Conservation (phyloP, 1,284 basidiomycete species). For the Microbotryomycetes sp. region DNA sequence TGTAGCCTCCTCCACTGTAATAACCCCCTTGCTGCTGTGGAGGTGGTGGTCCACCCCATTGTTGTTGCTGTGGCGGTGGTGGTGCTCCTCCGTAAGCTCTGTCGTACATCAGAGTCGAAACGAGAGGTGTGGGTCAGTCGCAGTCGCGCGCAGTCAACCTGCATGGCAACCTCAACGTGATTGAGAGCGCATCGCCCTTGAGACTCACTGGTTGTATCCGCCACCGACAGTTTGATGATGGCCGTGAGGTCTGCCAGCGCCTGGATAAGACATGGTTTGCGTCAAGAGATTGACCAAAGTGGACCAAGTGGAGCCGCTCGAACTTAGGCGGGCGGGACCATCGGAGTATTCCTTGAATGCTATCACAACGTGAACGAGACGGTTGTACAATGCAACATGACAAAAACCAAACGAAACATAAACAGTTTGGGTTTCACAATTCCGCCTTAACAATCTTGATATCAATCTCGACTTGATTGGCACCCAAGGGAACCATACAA, state of each 20-base stretch:
- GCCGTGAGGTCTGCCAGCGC: slow-evolving; percentile 12
- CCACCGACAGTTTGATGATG: slow-evolving; percentile 6
- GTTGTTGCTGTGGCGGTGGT: slow-evolving; percentile 4
- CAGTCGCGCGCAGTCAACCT: too few relatives aligned
- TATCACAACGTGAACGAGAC: too few relatives aligned
- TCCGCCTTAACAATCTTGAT: background rate
- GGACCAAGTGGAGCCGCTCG: background rate
- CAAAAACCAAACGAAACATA: background rate
- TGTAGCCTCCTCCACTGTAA: background rate
- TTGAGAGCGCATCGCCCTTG: too few relatives aligned
- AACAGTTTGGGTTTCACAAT: too few relatives aligned
- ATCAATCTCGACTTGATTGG: background rate
- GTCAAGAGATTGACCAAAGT: slow-evolving; percentile 1
- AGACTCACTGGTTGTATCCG: background rate
- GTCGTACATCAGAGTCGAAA: too few relatives aligned
- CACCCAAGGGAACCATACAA: background rate
- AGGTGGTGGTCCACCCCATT: slow-evolving; percentile 3
- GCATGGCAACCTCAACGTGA: too few relatives aligned
- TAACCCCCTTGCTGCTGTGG: too few relatives aligned
- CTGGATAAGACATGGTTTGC: slow-evolving; percentile 24
- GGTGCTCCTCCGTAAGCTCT: background rate
- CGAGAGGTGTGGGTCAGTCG: too few relatives aligned
- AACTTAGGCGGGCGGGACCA: too few relatives aligned
- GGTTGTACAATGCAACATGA: too few relatives aligned
- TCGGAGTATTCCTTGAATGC: too few relatives aligned